A percentile compares a stretch with the other conserved stretches of the same genome.
These are phyloP conservation scores for Clonostachys byssicola DNA, from an alignment of 2,329 filamentous ascomycete species.

Conservation along the genomic window DNA sequence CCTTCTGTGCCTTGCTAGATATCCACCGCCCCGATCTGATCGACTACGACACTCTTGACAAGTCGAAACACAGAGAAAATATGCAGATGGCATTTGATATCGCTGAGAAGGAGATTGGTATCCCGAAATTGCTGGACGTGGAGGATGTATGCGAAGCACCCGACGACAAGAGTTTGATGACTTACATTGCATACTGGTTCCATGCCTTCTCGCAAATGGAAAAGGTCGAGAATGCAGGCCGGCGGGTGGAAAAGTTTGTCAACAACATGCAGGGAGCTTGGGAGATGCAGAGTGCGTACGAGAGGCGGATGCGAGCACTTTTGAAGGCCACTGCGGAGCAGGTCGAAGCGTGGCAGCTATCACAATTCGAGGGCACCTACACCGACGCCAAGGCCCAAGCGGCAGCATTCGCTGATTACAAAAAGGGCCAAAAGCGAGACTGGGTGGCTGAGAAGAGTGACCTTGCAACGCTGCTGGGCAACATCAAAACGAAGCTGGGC, in stretches of 20 bases:
- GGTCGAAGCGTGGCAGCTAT: conserved; percentile 69
- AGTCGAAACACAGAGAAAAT: conserved; percentile 89
- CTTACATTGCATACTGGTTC: conserved; percentile 99
- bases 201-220: conserved; percentile 99
- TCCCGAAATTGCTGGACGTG: conserved; percentile 90
- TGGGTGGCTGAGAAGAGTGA: conserved; percentile 99
- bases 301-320: conserved; percentile 82
- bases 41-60: conserved; percentile 92
- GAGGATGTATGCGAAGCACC: conserved; percentile 98
- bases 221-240: conserved; percentile 93
- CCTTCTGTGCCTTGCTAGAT: conserved; percentile 93
- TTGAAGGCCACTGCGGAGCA: conserved; percentile 72
- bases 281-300: conserved; percentile 98
- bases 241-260: conserved; percentile 96
- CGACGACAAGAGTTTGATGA: conserved; percentile 96
- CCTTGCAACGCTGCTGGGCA: conserved; percentile 84
- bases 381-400: conserved; percentile 86
- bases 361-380: conserved; percentile 88
- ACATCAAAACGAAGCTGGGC: conserved; percentile 97
- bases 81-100: conserved; percentile 99
- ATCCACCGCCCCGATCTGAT: conserved; percentile 97
- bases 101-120: conserved; percentile 92
- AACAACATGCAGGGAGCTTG: conserved; percentile 98
- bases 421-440: conserved; percentile 81
- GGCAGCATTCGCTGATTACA: conserved; percentile 79